Evolutionary conservation across 768 basidiomycete species (phyloP).

Genomic region (Trametes maxima): DNA sequence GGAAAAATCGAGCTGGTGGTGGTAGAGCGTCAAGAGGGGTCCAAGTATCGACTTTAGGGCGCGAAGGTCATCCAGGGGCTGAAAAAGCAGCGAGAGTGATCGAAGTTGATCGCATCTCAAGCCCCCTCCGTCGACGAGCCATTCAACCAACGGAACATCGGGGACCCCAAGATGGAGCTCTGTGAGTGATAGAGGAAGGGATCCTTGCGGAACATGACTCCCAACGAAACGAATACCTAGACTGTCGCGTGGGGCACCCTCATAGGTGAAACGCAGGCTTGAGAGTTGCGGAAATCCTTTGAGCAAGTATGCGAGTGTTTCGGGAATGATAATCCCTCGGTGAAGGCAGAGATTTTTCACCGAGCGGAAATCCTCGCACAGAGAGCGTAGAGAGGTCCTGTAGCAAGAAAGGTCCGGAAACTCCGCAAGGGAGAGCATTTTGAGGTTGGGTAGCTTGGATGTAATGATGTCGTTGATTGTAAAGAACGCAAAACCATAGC

Average conservation of each 20-base stretch:
- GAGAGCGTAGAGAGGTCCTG: not conserved
- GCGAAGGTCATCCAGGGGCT: not conserved
- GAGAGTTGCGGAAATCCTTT: not conserved
- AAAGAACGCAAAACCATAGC: not conserved
- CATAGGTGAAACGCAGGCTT: not conserved
- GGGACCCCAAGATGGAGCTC: slow-evolving; percentile 4
- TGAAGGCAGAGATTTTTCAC: not conserved
- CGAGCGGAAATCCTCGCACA: not conserved
- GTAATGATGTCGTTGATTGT: slow-evolving; percentile 2
- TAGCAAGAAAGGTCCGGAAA: not conserved
- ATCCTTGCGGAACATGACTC: not conserved
- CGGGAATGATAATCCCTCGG: not conserved
- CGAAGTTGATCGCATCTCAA: not conserved
- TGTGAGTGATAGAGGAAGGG: not conserved
- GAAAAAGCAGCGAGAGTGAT: slow-evolving; percentile 1
- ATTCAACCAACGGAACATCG: not conserved
- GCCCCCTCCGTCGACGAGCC: not conserved
- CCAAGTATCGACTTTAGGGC: not conserved
- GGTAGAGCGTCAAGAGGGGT: too few species aligned
- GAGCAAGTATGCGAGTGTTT: not conserved
- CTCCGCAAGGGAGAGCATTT: not conserved
- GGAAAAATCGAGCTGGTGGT: slow-evolving; percentile 7
- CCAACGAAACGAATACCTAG: not conserved
- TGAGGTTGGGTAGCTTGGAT: not conserved
- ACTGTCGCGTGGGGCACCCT: not conserved